phyloP scores from a whole-genome alignment of 129 eudicot species.

The Logfia minima region DNA sequence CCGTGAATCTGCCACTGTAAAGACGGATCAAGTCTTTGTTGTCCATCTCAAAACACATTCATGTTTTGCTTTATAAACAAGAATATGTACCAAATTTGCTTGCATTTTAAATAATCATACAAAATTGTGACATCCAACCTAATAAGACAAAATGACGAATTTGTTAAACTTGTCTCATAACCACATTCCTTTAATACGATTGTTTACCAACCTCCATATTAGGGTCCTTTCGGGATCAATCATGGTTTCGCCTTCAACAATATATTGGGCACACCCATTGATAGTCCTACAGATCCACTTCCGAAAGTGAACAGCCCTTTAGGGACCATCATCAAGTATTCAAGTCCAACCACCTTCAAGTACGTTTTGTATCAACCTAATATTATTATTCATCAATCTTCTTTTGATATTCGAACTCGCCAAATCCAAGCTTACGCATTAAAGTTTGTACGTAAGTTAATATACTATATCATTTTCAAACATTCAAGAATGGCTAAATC shows the following conservation, averaged over 20 bases:
- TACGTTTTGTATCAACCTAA: neutral
- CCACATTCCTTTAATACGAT: too few relatives aligned
- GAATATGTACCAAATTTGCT: too few relatives aligned
- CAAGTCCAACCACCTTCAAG: neutral
- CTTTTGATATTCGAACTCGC: neutral
- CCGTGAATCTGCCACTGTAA: too few relatives aligned
- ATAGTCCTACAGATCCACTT: neutral
- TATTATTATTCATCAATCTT: neutral
- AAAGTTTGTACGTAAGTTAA: neutral
- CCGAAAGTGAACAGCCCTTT: neutral
- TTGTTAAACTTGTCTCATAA: too few relatives aligned
- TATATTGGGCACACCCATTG: neutral
- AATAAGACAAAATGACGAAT: too few relatives aligned
- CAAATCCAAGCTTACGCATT: neutral
- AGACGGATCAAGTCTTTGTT: too few relatives aligned
- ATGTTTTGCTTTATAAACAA: too few relatives aligned
- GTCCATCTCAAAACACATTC: too few relatives aligned
- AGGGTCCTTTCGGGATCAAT: too few relatives aligned
- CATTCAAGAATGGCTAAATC: neutral
- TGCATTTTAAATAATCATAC: too few relatives aligned
- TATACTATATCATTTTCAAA: neutral
- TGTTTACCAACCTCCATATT: too few relatives aligned
- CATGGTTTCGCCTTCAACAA: neutral
- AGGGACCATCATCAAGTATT: neutral
- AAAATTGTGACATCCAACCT: too few relatives aligned